These are phyloP conservation scores for Mortierella sp. DNA, from an alignment of 371 early-diverging fungal species.

Conservation along the genomic window DNA sequence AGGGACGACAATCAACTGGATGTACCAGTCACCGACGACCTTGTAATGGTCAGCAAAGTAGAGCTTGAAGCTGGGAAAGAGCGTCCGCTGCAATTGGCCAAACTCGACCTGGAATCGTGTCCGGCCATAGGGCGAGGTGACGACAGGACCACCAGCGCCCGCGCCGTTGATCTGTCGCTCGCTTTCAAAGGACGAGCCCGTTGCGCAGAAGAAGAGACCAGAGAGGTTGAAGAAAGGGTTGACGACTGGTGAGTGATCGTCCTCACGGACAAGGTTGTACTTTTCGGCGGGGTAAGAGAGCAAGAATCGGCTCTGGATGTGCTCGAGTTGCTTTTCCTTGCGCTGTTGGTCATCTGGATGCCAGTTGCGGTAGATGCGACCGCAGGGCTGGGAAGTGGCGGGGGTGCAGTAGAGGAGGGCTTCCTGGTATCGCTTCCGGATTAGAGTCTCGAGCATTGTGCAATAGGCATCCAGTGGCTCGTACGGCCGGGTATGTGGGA, in stretches of 20 bases:
- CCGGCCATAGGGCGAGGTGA: constrained; percentile 48
- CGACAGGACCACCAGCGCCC: constrained; percentile 50
- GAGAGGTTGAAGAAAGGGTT: constrained; percentile 51
- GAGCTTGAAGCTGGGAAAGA: constrained; percentile 48
- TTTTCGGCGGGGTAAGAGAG: constrained; percentile 55
- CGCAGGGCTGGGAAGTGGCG: constrained; percentile 51
- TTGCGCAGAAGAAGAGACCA: constrained; percentile 51
- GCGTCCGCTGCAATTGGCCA: constrained; percentile 40
- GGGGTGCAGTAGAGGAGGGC: constrained; percentile 50
- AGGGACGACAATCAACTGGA: constrained; percentile 49
- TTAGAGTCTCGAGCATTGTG: constrained; percentile 38
- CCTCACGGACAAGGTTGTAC: constrained; percentile 52
- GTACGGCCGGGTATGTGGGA: constrained; percentile 29
- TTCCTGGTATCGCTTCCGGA: constrained; percentile 46
- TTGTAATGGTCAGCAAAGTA: constrained; percentile 53
- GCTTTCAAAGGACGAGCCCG: constrained; percentile 33
- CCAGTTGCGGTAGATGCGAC: constrained; percentile 53
- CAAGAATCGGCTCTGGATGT: constrained; percentile 41
- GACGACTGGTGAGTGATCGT: constrained; percentile 50
- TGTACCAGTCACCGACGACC: constrained; percentile 54
- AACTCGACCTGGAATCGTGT: constrained; percentile 53
- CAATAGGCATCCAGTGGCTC: constrained; percentile 49
- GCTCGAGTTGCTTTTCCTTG: constrained; percentile 47
- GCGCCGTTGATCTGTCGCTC: constrained; percentile 37
- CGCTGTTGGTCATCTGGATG: constrained; percentile 55